phyloP scores from a whole-genome alignment of 441 rosid genomes.

The Euphorbia corollata region DNA sequence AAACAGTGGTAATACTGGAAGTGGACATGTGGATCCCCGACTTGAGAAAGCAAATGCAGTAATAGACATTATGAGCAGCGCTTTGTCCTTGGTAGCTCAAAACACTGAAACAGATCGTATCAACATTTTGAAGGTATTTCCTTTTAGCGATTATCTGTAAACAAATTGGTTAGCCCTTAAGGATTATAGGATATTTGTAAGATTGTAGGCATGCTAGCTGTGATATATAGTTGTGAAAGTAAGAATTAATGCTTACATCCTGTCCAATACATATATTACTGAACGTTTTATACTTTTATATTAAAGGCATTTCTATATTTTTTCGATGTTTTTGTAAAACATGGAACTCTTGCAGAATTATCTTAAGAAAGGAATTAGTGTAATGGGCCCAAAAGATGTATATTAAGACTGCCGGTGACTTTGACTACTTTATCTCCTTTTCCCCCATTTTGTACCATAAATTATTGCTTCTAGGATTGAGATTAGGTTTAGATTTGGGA shows the following conservation, averaged over 20 bases:
- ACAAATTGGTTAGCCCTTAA: neutral
- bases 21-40: constrained; percentile 42
- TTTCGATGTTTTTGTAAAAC: neutral
- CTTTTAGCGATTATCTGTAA: constrained; percentile 15
- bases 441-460: neutral
- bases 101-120: constrained; percentile 87
- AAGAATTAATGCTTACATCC: neutral
- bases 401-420: neutral
- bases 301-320: neutral
- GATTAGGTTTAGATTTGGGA: neutral
- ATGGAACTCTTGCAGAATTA: neutral
- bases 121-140: constrained; percentile 82
- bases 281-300: neutral
- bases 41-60: constrained; percentile 95
- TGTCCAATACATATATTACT: neutral
- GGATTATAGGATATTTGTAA: neutral
- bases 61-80: constrained; percentile 93
- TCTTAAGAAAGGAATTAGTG: neutral
- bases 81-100: constrained; percentile 77
- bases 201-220: neutral
- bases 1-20: constrained; percentile 34
- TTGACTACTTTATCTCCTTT: too few relatives aligned
- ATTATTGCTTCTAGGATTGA: neutral
- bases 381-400: neutral
- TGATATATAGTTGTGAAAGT: constrained; percentile 6